Evolutionary conservation across 2,329 filamentous ascomycete species (phyloP).

Genomic region (Stagonosporopsis rhizophila): DNA sequence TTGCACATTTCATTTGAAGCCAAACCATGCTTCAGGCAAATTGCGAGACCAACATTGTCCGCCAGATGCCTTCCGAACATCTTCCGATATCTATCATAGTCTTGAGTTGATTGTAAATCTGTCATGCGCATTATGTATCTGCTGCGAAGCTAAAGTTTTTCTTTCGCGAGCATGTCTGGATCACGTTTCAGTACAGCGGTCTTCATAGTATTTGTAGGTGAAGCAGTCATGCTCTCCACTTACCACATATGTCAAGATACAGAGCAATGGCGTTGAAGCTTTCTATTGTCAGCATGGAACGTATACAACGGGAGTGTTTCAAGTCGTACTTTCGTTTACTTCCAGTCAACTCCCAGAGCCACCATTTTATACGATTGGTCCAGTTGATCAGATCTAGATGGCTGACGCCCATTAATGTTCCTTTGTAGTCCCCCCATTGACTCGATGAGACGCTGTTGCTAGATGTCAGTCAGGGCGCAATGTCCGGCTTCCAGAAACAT

Average conservation of each 20-base stretch:
- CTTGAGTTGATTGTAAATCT: not conserved
- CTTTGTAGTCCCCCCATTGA: slow-evolving; percentile 68
- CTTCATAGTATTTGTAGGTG: not conserved
- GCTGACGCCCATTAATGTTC: slow-evolving; percentile 68
- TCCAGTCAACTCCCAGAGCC: slow-evolving; percentile 63
- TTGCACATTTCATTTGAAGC: not conserved
- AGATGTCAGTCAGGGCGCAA: not conserved
- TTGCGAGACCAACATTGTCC: not conserved
- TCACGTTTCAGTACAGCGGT: not conserved
- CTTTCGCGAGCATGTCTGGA: slow-evolving; percentile 50
- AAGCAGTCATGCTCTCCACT: slow-evolving; percentile 16
- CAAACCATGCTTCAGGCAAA: not conserved
- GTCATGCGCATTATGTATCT: not conserved
- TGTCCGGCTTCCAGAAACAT: not conserved
- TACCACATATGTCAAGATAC: slow-evolving; percentile 71
- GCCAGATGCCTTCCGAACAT: not conserved
- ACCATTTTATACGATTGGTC: slow-evolving; percentile 68
- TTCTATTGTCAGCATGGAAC: slow-evolving; percentile 21
- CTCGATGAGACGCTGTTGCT: slow-evolving; percentile 60
- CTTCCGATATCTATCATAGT: not conserved
- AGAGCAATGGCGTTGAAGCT: slow-evolving; percentile 71
- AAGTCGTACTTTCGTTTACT: slow-evolving; percentile 59
- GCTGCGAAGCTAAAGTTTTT: slow-evolving; percentile 37
- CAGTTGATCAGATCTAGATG: slow-evolving; percentile 72
- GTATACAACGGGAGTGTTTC: too few relatives aligned